These are phyloP conservation scores for Hanseniaspora taiwanica DNA, from an alignment of 805 yeast genomes.

Conservation along the genomic window DNA sequence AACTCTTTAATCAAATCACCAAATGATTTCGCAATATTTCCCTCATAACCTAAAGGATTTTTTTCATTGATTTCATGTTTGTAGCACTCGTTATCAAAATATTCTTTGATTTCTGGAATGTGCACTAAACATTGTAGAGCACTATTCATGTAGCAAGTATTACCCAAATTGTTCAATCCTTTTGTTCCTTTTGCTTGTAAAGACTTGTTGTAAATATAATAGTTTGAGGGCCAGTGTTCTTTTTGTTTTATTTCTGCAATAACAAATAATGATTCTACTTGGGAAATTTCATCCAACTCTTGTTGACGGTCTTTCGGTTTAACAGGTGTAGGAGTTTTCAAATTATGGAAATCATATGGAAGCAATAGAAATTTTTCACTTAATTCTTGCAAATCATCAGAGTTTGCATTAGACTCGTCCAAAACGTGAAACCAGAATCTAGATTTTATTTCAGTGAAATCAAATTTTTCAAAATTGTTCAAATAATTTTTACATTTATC, in stretches of 20 bases:
- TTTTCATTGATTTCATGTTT: constrained; percentile 52
- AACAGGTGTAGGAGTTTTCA: constrained; percentile 14
- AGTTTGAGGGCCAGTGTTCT: constrained; percentile 27
- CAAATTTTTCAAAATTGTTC: constrained; percentile 3
- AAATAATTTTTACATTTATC: constrained; percentile 6
- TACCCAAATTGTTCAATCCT: constrained; percentile 68
- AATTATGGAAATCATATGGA: constrained; percentile 19
- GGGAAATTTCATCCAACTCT: constrained; percentile 12
- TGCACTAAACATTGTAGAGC: constrained; percentile 84
- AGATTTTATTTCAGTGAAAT: not conserved
- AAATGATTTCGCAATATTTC: constrained; percentile 69
- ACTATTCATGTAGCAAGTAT: constrained; percentile 90
- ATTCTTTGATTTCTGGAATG: constrained; percentile 67
- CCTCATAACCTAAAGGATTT: constrained; percentile 80
- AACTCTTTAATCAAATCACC: constrained; percentile 51
- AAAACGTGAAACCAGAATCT: not conserved
- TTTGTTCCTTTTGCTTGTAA: constrained; percentile 31
- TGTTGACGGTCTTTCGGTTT: constrained; percentile 10
- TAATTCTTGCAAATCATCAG: not conserved
- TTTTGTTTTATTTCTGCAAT: constrained; percentile 24
- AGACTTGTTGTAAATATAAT: constrained; percentile 19
- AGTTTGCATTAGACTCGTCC: not conserved
- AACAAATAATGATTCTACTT: constrained; percentile 14
- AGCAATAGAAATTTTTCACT: not conserved
- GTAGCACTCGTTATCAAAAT: constrained; percentile 52